These are phyloP conservation scores for Tetrapyrgos nigripes DNA, from an alignment of 1,284 basidiomycete species.

Conservation along the genomic window DNA sequence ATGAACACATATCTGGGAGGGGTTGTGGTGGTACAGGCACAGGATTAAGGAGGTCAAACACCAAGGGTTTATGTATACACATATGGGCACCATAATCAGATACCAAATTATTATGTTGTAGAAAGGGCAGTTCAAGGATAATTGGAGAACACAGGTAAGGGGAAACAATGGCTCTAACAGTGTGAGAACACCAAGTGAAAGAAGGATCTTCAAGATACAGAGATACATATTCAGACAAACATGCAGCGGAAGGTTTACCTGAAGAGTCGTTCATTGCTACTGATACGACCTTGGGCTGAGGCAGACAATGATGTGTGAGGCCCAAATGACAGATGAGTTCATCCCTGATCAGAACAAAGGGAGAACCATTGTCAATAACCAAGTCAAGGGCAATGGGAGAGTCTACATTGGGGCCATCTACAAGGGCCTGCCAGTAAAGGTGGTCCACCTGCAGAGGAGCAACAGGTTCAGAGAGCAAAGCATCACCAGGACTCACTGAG, in stretches of 20 bases:
- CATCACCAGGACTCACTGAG: no score
- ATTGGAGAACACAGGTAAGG: constrained; percentile 9
- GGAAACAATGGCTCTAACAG: neutral
- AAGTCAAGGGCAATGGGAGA: constrained; percentile 1
- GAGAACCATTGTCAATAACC: constrained; percentile 25
- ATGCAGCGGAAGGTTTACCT: no score
- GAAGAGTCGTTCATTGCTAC: no score
- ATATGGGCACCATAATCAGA: constrained; percentile 25
- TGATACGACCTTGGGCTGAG: constrained; percentile 22
- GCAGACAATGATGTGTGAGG: constrained; percentile 15
- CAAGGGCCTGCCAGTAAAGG: neutral
- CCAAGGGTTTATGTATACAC: constrained; percentile 21
- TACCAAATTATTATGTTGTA: constrained; percentile 27
- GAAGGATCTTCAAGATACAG: neutral
- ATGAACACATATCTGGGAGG: neutral
- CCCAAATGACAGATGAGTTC: neutral
- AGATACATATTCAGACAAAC: constrained; percentile 1
- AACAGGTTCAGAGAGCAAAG: no score
- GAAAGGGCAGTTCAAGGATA: constrained; percentile 33
- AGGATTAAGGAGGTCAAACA: constrained; percentile 29
- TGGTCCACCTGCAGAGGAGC: no score
- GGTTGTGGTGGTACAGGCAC: neutral
- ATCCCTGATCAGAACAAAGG: no score
- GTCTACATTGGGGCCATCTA: neutral
- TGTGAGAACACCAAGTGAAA: neutral